Conservation (phyloP, 208 protist genomes). For the Angomonas ambiguus region DNA sequence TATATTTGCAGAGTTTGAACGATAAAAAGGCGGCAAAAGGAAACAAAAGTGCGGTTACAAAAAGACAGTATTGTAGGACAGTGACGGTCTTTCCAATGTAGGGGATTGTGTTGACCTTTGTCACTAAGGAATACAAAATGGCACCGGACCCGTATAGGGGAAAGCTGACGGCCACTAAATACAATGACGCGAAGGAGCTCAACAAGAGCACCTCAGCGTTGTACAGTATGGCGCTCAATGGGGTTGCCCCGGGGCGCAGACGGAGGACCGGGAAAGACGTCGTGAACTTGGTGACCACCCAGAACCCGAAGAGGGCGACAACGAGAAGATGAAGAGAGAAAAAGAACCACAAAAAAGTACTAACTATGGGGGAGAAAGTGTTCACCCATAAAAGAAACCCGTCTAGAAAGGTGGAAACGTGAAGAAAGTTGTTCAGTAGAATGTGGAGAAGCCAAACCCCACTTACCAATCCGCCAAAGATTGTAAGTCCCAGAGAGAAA, state of each 20-base stretch:
- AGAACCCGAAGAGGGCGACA: slow-evolving; percentile 84
- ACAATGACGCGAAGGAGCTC: slow-evolving; percentile 80
- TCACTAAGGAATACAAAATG: slow-evolving; percentile 44
- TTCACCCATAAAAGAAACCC: slow-evolving; percentile 66
- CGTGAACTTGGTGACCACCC: slow-evolving; percentile 69
- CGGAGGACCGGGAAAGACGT: slow-evolving; percentile 70
- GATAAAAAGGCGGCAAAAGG: background rate
- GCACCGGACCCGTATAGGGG: slow-evolving; percentile 59
- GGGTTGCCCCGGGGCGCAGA: slow-evolving; percentile 74
- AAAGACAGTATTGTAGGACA: slow-evolving; percentile 39
- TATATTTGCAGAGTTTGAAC: background rate
- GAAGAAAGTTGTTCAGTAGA: slow-evolving; percentile 67
- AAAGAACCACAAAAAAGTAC: slow-evolving; percentile 77
- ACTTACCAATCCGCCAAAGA: slow-evolving; percentile 46
- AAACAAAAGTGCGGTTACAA: background rate
- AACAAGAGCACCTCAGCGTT: slow-evolving; percentile 89
- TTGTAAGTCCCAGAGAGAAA: slow-evolving; percentile 26
- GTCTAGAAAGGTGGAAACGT: slow-evolving; percentile 71
- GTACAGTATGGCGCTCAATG: slow-evolving; percentile 94
- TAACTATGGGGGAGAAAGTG: slow-evolving; percentile 75
- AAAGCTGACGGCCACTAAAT: slow-evolving; percentile 89
- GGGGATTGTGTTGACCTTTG: slow-evolving; percentile 39
- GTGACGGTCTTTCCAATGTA: slow-evolving; percentile 42
- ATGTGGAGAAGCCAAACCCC: slow-evolving; percentile 87
- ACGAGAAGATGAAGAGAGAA: slow-evolving; percentile 88